phyloP scores from a whole-genome alignment of 805 yeast genomes.

The Pichia scutulata region DNA sequence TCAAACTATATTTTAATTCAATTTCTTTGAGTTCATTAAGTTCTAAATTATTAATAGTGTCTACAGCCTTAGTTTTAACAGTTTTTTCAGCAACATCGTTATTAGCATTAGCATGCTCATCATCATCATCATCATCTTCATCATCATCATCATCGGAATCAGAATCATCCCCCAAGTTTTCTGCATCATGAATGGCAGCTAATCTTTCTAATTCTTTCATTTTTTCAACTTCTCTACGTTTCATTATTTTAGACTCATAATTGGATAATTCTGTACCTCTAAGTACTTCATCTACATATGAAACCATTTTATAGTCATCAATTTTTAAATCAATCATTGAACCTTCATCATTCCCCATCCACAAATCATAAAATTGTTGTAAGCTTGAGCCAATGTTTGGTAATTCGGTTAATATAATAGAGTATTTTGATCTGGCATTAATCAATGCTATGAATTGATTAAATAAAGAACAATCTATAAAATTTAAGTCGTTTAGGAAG shows the following conservation, averaged over 20 bases:
- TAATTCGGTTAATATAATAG: conserved; percentile 69
- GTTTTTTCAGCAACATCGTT: background rate
- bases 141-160: conserved; percentile 28
- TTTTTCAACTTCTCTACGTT: conserved; percentile 29
- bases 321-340: conserved; percentile 47
- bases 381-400: conserved; percentile 26
- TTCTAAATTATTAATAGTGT: background rate
- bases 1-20: conserved; percentile 12
- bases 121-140: background rate
- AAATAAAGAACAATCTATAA: conserved; percentile 57
- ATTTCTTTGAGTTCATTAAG: conserved; percentile 17
- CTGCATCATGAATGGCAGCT: conserved; percentile 26
- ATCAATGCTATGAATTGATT: conserved; percentile 44
- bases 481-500: conserved; percentile 62
- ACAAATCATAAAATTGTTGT: conserved; percentile 3
- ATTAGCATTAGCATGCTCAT: background rate
- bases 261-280: conserved; percentile 41
- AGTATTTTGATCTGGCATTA: conserved; percentile 57
- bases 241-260: conserved; percentile 40
- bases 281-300: conserved; percentile 41
- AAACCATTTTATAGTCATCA: conserved; percentile 25
- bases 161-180: conserved; percentile 16
- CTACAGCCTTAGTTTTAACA: background rate
- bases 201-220: conserved; percentile 24
- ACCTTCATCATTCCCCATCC: conserved; percentile 46